Conservation (phyloP, 768 basidiomycete genomes). For the Rhizopogon vulgaris region DNA sequence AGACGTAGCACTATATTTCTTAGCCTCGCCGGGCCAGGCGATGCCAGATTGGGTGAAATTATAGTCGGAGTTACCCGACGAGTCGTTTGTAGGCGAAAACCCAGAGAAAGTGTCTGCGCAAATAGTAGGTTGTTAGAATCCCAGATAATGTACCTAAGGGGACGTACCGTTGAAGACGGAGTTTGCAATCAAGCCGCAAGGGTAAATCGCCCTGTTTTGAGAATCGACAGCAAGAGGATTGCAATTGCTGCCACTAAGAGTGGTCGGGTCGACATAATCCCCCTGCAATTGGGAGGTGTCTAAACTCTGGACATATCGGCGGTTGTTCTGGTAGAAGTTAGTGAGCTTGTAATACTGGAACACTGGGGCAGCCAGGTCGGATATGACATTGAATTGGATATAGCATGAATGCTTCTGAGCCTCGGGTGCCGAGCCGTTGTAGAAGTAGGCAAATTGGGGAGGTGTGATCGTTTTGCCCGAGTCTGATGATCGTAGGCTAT, state of each 20-base stretch:
- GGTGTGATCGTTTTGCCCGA: slow-evolving; percentile 37
- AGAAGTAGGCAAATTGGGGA: slow-evolving; percentile 74
- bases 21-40: slow-evolving; percentile 92
- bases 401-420: slow-evolving; percentile 56
- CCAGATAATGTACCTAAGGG: not conserved
- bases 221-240: slow-evolving; percentile 66
- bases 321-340: slow-evolving; percentile 97
- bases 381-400: slow-evolving; percentile 79
- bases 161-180: slow-evolving; percentile 87
- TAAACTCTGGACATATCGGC: slow-evolving; percentile 91
- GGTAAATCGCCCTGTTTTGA: slow-evolving; percentile 66
- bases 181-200: slow-evolving; percentile 97
- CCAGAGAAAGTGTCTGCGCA: slow-evolving; percentile 70
- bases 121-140: not conserved
- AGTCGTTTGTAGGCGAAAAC: slow-evolving; percentile 41
- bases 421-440: slow-evolving; percentile 38
- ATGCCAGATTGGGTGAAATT: slow-evolving; percentile 74
- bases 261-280: slow-evolving; percentile 38
- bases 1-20: slow-evolving; percentile 69
- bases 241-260: slow-evolving; percentile 74
- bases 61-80: slow-evolving; percentile 47
- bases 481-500: slow-evolving; percentile 55
- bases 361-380: slow-evolving; percentile 65
- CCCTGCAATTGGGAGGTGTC: slow-evolving; percentile 84
- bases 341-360: slow-evolving; percentile 96